phyloP scores from a whole-genome alignment of 768 basidiomycete genomes.

The Amanita pallidorosea region DNA sequence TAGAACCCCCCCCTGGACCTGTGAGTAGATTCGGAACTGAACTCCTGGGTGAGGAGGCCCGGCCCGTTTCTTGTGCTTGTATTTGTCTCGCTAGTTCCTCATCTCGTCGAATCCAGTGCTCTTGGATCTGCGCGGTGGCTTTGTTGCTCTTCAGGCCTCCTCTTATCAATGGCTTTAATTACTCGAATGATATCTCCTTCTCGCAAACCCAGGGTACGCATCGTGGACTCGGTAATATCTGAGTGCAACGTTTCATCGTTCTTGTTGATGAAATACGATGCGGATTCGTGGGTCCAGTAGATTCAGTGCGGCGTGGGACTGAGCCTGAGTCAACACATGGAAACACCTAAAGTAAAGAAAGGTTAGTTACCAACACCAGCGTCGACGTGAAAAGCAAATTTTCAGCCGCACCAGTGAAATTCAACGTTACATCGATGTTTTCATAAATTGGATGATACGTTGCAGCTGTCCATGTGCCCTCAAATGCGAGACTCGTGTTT shows the following conservation, averaged over 20 bases:
- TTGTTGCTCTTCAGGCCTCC: slow-evolving; percentile 33
- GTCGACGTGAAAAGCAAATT: not conserved
- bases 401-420: not conserved
- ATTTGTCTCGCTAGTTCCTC: slow-evolving; percentile 68
- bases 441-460: slow-evolving; percentile 18
- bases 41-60: slow-evolving; percentile 23
- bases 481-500: slow-evolving; percentile 11
- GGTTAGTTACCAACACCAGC: not conserved
- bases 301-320: too few relatives aligned
- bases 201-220: slow-evolving; percentile 84
- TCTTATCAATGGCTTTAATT: slow-evolving; percentile 70
- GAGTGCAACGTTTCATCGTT: slow-evolving; percentile 84
- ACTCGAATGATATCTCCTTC: slow-evolving; percentile 98
- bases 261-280: too few relatives aligned
- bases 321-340: too few relatives aligned
- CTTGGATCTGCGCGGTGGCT: slow-evolving; percentile 26
- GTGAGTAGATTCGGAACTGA: slow-evolving; percentile 77
- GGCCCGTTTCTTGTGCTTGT: slow-evolving; percentile 61
- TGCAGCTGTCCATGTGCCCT: slow-evolving; percentile 20
- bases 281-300: too few relatives aligned
- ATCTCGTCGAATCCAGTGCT: slow-evolving; percentile 62
- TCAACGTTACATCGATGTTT: slow-evolving; percentile 11
- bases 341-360: slow-evolving; percentile 5
- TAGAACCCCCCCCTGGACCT: slow-evolving; percentile 69
- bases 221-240: slow-evolving; percentile 82